Percentiles rank a stretch among this genome's conserved stretches.
Evolutionary conservation across 495 filamentous ascomycete species (phyloP).

Genomic region (Xylaria telfairii): DNA sequence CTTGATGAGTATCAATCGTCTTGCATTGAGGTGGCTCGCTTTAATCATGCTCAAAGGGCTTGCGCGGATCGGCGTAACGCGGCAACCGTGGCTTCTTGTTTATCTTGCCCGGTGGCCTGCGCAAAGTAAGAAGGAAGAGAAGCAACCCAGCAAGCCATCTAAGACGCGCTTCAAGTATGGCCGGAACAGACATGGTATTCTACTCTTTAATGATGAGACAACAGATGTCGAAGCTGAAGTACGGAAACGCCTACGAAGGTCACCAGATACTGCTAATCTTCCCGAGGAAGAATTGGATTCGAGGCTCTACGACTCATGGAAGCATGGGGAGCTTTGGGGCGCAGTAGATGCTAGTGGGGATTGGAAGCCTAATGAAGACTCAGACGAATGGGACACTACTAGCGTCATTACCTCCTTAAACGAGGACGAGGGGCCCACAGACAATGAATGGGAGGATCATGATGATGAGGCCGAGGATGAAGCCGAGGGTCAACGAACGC

Average conservation of each 20-base stretch:
- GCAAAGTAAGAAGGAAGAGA: conserved; percentile 41
- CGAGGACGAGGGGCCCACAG: conserved; percentile 46
- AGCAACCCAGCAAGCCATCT: conserved; percentile 31
- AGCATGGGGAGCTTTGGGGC: conserved; percentile 80
- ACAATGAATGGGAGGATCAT: conserved; percentile 46
- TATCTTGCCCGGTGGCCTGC: conserved; percentile 52
- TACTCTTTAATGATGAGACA: conserved; percentile 38
- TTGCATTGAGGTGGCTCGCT: conserved; percentile 66
- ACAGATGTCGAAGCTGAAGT: conserved; percentile 71
- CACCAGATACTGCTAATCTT: conserved; percentile 30
- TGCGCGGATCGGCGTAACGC: conserved; percentile 63
- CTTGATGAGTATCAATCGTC: conserved; percentile 71
- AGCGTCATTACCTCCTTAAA: conserved; percentile 34
- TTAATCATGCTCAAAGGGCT: conserved; percentile 61
- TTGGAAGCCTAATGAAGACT: conserved; percentile 55
- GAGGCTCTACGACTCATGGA: conserved; percentile 82
- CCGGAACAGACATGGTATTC: conserved; percentile 17
- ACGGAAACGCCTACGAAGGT: conserved; percentile 57
- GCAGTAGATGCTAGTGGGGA: conserved; percentile 76
- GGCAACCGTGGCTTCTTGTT: conserved; percentile 68
- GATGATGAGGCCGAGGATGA: conserved; percentile 43
- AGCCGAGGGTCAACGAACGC: conserved; percentile 72
- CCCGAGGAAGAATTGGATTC: conserved; percentile 72
- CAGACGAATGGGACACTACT: conserved; percentile 63
- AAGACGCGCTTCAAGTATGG: conserved; percentile 24